Percentiles rank a stretch among this genome's conserved stretches.
Evolutionary conservation across 2,329 filamentous ascomycete species (phyloP).

Genomic region (Beauveria australis): DNA sequence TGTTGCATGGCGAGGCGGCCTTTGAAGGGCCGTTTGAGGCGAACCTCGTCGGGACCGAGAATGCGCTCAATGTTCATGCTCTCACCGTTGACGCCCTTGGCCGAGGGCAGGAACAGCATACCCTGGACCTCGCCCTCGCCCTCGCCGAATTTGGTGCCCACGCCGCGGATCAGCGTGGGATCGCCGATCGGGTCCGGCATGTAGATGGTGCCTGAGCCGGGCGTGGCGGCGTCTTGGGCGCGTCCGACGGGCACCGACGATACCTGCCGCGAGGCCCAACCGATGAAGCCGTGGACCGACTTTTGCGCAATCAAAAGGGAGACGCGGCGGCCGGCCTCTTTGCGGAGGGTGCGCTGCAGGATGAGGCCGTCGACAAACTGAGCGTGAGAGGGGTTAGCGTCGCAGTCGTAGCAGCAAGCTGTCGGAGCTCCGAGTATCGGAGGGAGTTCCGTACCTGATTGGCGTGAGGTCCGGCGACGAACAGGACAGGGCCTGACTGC

Average conservation of each 20-base stretch:
- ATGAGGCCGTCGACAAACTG: constrained; percentile 94
- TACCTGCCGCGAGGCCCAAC: constrained; percentile 73
- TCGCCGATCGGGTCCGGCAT: constrained; percentile 81
- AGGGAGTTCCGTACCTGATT: constrained; percentile 60
- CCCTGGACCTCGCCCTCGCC: constrained; percentile 67
- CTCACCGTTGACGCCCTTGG: constrained; percentile 67
- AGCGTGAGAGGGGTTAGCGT: neutral
- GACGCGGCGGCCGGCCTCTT: constrained; percentile 79
- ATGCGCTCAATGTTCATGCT: constrained; percentile 82
- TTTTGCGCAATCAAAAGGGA: constrained; percentile 93
- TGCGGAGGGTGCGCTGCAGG: constrained; percentile 81
- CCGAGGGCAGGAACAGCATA: constrained; percentile 76
- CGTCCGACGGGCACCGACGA: constrained; percentile 90
- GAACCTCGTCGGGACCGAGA: constrained; percentile 67
- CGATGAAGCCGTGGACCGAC: constrained; percentile 90
- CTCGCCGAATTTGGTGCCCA: constrained; percentile 75
- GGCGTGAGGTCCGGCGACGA: constrained; percentile 93
- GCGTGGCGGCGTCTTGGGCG: constrained; percentile 80
- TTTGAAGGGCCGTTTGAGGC: constrained; percentile 82
- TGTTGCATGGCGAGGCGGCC: constrained; percentile 67
- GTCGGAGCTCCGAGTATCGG: no score
- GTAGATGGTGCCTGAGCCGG: constrained; percentile 72
- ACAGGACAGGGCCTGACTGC: constrained; percentile 77
- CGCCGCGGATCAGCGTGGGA: constrained; percentile 68
- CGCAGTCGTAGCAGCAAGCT: neutral